Evolutionary conservation across 345 rosid species (phyloP).

Genomic region (Murraya paniculata): DNA sequence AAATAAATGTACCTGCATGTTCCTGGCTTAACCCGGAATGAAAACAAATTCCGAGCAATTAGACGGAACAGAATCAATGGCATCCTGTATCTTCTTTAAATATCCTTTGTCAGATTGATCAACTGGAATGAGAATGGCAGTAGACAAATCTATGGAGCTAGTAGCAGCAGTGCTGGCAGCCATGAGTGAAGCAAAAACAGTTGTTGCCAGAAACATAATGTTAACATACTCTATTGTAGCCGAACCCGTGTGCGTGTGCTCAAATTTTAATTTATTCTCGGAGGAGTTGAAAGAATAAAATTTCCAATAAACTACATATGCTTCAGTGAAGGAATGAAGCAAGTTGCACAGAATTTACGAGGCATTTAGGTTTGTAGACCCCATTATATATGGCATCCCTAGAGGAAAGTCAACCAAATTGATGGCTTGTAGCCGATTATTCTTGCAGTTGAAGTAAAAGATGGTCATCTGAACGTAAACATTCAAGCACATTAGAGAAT

Average conservation of each 20-base stretch:
- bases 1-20: slow-evolving; percentile 43
- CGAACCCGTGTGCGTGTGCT: slow-evolving; percentile 20
- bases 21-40: slow-evolving; percentile 72
- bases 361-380: background rate
- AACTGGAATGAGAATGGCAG: slow-evolving; percentile 50
- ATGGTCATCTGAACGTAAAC: slow-evolving; percentile 10
- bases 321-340: slow-evolving; percentile 24
- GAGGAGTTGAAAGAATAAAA: slow-evolving; percentile 24
- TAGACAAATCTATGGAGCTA: slow-evolving; percentile 22
- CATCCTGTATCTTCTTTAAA: slow-evolving; percentile 60
- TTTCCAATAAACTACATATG: background rate
- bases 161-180: slow-evolving; percentile 12
- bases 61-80: slow-evolving; percentile 63
- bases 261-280: slow-evolving; percentile 16
- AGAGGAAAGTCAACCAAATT: slow-evolving; percentile 17
- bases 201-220: background rate
- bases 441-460: slow-evolving; percentile 34
- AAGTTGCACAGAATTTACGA: slow-evolving; percentile 16
- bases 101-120: slow-evolving; percentile 76
- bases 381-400: slow-evolving; percentile 15
- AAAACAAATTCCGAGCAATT: slow-evolving; percentile 37
- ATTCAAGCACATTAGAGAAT: background rate
- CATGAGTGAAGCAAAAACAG: slow-evolving; percentile 20
- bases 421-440: slow-evolving; percentile 34
- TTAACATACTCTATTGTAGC: background rate